These are phyloP conservation scores for Diatrype stigma DNA, from an alignment of 2,329 filamentous ascomycete genomes.

Conservation along the genomic window DNA sequence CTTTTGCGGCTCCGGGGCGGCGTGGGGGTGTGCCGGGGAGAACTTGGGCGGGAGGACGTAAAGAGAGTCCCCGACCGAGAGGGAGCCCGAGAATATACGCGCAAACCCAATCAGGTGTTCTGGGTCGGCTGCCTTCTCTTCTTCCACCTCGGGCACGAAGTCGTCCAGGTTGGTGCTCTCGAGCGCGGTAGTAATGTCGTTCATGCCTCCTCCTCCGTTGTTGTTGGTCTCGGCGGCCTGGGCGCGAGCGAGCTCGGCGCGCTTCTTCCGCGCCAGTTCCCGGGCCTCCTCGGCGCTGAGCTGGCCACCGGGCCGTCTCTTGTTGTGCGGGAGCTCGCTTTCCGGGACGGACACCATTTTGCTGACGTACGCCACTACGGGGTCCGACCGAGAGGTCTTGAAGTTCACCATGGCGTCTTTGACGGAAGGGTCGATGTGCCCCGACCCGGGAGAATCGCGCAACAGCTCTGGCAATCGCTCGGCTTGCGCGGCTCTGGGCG, in stretches of 20 bases:
- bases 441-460: conserved; percentile 71
- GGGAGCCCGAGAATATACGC: conserved; percentile 83
- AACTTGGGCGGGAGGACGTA: conserved; percentile 94
- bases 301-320: conserved; percentile 62
- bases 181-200: conserved; percentile 57
- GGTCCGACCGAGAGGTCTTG: conserved; percentile 64
- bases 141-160: conserved; percentile 38
- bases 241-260: conserved; percentile 79
- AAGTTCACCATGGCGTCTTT: conserved; percentile 81
- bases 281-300: conserved; percentile 86
- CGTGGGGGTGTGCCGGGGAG: conserved; percentile 72
- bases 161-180: conserved; percentile 58
- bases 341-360: conserved; percentile 97
- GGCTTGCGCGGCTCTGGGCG: conserved; percentile 74
- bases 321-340: conserved; percentile 87
- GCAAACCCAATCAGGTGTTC: conserved; percentile 95
- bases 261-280: conserved; percentile 81
- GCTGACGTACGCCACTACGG: conserved; percentile 90
- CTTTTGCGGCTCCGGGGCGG: conserved; percentile 70
- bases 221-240: conserved; percentile 57
- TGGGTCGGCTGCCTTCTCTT: conserved; percentile 61
- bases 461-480: conserved; percentile 76
- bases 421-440: conserved; percentile 63
- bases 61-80: conserved; percentile 84
- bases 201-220: no score